Conservation (phyloP, 2,329 filamentous ascomycete genomes). For the Scedosporium apiospermum region DNA sequence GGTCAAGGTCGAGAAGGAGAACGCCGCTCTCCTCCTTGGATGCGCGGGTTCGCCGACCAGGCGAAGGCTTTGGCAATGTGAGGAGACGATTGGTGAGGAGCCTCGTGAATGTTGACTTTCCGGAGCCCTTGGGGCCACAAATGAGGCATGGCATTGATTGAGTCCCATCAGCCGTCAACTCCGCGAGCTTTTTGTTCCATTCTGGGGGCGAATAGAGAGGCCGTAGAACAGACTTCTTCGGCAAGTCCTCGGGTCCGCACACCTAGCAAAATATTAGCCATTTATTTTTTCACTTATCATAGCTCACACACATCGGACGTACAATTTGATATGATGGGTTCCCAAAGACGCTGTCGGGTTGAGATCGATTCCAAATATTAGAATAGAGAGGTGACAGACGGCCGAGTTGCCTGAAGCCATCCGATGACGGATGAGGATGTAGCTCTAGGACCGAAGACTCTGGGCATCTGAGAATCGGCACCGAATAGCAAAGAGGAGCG, state of each 20-base stretch:
- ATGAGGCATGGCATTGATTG: constrained; percentile 37
- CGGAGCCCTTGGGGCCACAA: constrained; percentile 61
- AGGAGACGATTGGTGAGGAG: constrained; percentile 58
- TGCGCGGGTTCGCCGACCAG: constrained; percentile 9
- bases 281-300: not conserved
- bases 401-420: constrained; percentile 42
- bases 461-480: constrained; percentile 54
- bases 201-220: constrained; percentile 46
- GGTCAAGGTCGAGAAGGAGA: constrained; percentile 65
- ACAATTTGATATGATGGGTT: constrained; percentile 41
- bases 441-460: constrained; percentile 45
- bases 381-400: constrained; percentile 57
- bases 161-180: constrained; percentile 16
- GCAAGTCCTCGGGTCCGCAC: constrained; percentile 41
- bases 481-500: constrained; percentile 58
- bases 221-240: constrained; percentile 39
- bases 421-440: constrained; percentile 38
- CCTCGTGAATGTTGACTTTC: constrained; percentile 66
- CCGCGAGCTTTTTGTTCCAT: constrained; percentile 51
- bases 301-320: constrained; percentile 10
- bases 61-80: constrained; percentile 15
- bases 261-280: constrained; percentile 32
- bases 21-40: constrained; percentile 21
- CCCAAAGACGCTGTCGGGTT: constrained; percentile 14
- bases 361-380: constrained; percentile 51